Conservation (phyloP, 2,329 filamentous ascomycete species). For the Colletotrichum horii region DNA sequence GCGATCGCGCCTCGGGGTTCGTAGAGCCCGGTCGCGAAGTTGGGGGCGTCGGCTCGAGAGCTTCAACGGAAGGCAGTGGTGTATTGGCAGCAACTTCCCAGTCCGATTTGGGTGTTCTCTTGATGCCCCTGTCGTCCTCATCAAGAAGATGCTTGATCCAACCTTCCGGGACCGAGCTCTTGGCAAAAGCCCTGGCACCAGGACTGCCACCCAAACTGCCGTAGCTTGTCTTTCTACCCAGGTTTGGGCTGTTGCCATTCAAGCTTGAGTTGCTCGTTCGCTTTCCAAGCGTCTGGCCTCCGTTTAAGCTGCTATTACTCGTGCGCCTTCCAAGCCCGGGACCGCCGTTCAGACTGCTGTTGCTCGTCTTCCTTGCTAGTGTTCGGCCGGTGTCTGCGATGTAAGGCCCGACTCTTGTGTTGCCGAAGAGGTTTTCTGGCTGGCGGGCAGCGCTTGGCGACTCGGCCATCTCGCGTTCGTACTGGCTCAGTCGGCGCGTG, state of each 20-base stretch:
- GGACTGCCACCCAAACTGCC: constrained; percentile 22
- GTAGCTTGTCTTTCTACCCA: constrained; percentile 20
- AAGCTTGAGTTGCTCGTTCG: constrained; percentile 24
- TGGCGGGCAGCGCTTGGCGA: constrained; percentile 23
- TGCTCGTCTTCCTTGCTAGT: constrained; percentile 39
- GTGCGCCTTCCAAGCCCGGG: background rate
- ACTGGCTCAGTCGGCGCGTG: constrained; percentile 8
- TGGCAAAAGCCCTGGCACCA: constrained; percentile 17
- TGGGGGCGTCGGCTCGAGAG: constrained; percentile 19
- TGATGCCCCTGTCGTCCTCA: constrained; percentile 18
- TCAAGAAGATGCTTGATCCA: constrained; percentile 26
- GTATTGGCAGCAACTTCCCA: constrained; percentile 27
- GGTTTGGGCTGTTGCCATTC: background rate
- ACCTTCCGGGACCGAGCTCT: constrained; percentile 22
- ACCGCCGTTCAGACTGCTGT: constrained; percentile 32
- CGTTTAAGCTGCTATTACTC: constrained; percentile 29
- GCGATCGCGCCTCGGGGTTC: constrained; percentile 35
- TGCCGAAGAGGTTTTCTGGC: constrained; percentile 39
- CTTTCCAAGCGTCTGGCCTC: constrained; percentile 16
- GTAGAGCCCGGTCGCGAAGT: constrained; percentile 26
- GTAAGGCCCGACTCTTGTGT: constrained; percentile 34
- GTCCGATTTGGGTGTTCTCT: background rate
- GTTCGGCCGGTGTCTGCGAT: constrained; percentile 40
- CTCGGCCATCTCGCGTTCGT: constrained; percentile 14
- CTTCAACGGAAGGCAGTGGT: constrained; percentile 38